Conservation (phyloP, 345 rosid genomes). For the Bruguiera sexangula region DNA sequence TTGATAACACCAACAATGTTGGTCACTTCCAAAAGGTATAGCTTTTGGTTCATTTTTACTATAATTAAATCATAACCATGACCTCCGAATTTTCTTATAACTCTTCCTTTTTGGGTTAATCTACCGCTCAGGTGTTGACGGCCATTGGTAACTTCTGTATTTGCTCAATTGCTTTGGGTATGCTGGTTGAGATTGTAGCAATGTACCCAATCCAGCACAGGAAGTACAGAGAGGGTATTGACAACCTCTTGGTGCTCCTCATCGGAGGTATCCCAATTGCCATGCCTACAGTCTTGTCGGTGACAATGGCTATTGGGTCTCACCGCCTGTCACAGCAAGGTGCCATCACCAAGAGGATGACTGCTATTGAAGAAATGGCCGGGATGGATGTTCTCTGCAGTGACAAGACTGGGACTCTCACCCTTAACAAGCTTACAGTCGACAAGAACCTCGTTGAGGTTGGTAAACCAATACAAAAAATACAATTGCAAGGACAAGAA, state of each 20-base stretch:
- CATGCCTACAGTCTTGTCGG: constrained; percentile 94
- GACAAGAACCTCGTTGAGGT: constrained; percentile 84
- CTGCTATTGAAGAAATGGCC: constrained; percentile 99
- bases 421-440: constrained; percentile 93
- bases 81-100: neutral
- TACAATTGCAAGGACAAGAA: neutral
- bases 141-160: constrained; percentile 97
- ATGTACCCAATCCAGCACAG: constrained; percentile 79
- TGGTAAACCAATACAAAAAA: neutral
- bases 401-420: constrained; percentile 92
- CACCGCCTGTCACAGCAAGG: constrained; percentile 89
- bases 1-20: constrained; percentile 85
- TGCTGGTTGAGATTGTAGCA: constrained; percentile 65
- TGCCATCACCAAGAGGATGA: constrained; percentile 97
- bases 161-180: constrained; percentile 79
- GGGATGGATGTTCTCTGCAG: constrained; percentile 99
- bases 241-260: constrained; percentile 91
- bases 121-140: constrained; percentile 56
- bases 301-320: constrained; percentile 97
- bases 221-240: constrained; percentile 76
- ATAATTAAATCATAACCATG: neutral
- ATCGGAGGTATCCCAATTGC: constrained; percentile 98
- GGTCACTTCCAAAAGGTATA: constrained; percentile 92
- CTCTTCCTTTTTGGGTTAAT: neutral
- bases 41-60: neutral